These are phyloP conservation scores for Xerocomus minutiporus DNA, from an alignment of 1,284 basidiomycete species.

Conservation along the genomic window DNA sequence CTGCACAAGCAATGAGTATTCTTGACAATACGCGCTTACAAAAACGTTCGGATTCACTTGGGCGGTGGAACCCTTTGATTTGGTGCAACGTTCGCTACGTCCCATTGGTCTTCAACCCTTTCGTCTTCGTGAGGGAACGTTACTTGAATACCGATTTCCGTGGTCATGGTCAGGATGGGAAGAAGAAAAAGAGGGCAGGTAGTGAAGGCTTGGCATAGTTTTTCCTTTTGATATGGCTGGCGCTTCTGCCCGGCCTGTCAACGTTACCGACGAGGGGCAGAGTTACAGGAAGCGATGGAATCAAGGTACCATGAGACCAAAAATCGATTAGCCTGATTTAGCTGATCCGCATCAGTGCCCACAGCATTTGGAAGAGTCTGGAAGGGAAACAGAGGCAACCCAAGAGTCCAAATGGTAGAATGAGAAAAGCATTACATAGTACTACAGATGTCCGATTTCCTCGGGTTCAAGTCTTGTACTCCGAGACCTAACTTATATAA, in stretches of 20 bases:
- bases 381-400: neutral
- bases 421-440: neutral
- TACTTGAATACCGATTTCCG: neutral
- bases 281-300: neutral
- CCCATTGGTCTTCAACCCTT: neutral
- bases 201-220: neutral
- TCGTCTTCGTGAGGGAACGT: neutral
- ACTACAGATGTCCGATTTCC: neutral
- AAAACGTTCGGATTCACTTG: constrained; percentile 4
- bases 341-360: neutral
- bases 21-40: neutral
- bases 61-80: constrained; percentile 9
- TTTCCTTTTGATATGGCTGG: neutral
- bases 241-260: neutral
- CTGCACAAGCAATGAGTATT: constrained; percentile 4
- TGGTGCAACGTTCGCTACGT: constrained; percentile 5
- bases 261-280: neutral
- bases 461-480: neutral
- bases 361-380: neutral
- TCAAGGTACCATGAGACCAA: neutral
- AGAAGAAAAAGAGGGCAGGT: neutral
- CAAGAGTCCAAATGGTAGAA: neutral
- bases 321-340: neutral
- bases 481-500: no score
- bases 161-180: neutral